Evolutionary conservation across 805 yeast species (phyloP), one percentile per base, ranked within the genome.

Genomic region (Debaryomyces tyrocola): DNA sequence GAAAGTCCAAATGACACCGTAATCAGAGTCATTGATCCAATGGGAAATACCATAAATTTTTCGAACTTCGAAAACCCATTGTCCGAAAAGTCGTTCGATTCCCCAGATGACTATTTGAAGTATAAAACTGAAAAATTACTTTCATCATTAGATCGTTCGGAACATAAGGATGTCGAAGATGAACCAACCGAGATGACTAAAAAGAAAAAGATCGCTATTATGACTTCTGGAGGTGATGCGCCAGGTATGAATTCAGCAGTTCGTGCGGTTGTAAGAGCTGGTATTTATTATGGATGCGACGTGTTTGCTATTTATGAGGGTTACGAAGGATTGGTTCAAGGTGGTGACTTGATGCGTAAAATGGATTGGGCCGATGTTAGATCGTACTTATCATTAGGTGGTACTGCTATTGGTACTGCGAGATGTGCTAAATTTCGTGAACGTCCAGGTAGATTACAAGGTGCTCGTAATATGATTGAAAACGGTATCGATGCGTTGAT

Each of bases 161-260:
- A 39, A n/a, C 17, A 9, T 10, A 10, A 24, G n/a, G 18, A 21
- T 4, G 5, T 11, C 18, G 28, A n/a, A 18, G 28, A 35, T 10
- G 35, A 47, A n/a, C 34, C 37, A 7, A n/a, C 37, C 4, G 45
- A 46, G 52, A 24, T 34, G 6, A 45, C 33, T 49, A 57, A 51
- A 53, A 63, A 59, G 68, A 77, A 66, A 73, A 83, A 64, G 52
- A 82, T 85, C 48, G 91, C 84, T 1, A 87, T 85, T 12, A 84
- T 85, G 89, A 85, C 90, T 0, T 83, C 89, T 0, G 91, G 91
- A 48, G 91, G 91, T 56, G 91, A 85, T 59, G 84, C 90, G 24
- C 91, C 87, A 7, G 91, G 91, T 53, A 85, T 85, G 91, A 83
- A 84, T 60, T 84, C 90, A 3, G 83, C 82, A 31, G 90, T 85